These are phyloP conservation scores for Fragilaria radians DNA, from an alignment of 108 stramenopile genomes.

Conservation along the genomic window DNA sequence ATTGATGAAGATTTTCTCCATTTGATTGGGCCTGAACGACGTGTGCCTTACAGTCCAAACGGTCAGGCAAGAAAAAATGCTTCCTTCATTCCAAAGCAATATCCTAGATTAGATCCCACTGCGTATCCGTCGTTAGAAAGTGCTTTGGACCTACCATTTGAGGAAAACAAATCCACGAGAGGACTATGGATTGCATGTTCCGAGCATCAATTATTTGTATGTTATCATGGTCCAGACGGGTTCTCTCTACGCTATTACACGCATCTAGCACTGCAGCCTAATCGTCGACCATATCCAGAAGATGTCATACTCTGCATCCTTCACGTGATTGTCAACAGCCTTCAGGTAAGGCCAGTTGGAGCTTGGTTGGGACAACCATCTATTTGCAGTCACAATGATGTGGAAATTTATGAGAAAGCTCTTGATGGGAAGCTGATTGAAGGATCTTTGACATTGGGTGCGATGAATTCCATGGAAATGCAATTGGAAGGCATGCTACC, in stretches of 20 bases:
- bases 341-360: not conserved
- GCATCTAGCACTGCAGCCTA: not conserved
- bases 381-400: slow-evolving; percentile 1
- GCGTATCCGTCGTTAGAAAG: not conserved
- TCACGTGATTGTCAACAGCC: not conserved
- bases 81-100: not conserved
- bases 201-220: not conserved
- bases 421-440: not conserved
- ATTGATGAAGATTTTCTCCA: not conserved
- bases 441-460: not conserved
- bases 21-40: not conserved
- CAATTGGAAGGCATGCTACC: not conserved
- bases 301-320: not conserved
- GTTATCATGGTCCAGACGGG: not conserved
- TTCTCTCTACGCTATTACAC: not conserved
- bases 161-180: not conserved
- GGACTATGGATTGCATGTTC: not conserved
- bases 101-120: not conserved
- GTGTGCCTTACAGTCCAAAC: not conserved
- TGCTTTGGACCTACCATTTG: not conserved
- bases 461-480: not conserved
- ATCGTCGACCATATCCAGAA: not conserved
- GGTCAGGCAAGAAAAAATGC: not conserved
- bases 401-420: not conserved
- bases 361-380: not conserved